A percentile compares a stretch with the other conserved stretches of the same genome.
phyloP scores from a whole-genome alignment of 441 rosid genomes.

The Euphorbia schlechtendalii region DNA sequence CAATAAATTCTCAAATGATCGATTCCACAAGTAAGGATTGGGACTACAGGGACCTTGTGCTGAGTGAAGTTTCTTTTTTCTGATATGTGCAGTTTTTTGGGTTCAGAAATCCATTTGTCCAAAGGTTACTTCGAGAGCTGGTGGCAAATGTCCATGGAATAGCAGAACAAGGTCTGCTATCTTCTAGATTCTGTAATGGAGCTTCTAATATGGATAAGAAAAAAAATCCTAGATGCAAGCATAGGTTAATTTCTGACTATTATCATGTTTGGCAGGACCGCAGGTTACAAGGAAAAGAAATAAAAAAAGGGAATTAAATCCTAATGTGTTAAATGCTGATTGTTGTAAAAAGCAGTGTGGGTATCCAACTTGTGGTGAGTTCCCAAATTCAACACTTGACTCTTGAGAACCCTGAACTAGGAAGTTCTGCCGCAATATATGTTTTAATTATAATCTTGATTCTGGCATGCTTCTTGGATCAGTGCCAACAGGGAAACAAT shows the following conservation, averaged over 20 bases:
- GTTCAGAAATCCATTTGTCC: constrained; percentile 69
- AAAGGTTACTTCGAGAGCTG: constrained; percentile 79
- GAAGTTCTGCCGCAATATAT: constrained; percentile 18
- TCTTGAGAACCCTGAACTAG: constrained; percentile 15
- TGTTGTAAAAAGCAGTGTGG: constrained; percentile 38
- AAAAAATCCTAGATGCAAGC: constrained; percentile 20
- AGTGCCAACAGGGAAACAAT: constrained; percentile 19
- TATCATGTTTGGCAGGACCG: constrained; percentile 31
- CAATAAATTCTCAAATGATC: background rate
- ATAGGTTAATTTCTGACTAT: constrained; percentile 24
- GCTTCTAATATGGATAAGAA: constrained; percentile 27
- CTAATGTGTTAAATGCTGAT: constrained; percentile 19
- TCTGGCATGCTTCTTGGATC: constrained; percentile 22
- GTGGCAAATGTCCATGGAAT: constrained; percentile 54
- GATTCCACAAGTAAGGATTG: background rate
- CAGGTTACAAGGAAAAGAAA: constrained; percentile 52
- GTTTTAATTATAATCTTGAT: constrained; percentile 22
- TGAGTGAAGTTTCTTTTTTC: constrained; percentile 14
- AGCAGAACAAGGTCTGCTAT: constrained; percentile 30
- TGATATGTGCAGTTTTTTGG: constrained; percentile 72
- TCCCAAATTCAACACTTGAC: constrained; percentile 24
- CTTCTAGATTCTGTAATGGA: constrained; percentile 38
- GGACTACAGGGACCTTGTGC: constrained; percentile 2
- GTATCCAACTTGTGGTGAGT: constrained; percentile 19
- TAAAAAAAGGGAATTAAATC: constrained; percentile 31